Evolutionary conservation across 371 early-diverging fungal genomes (phyloP).

Genomic region (Batkoa obscura): DNA sequence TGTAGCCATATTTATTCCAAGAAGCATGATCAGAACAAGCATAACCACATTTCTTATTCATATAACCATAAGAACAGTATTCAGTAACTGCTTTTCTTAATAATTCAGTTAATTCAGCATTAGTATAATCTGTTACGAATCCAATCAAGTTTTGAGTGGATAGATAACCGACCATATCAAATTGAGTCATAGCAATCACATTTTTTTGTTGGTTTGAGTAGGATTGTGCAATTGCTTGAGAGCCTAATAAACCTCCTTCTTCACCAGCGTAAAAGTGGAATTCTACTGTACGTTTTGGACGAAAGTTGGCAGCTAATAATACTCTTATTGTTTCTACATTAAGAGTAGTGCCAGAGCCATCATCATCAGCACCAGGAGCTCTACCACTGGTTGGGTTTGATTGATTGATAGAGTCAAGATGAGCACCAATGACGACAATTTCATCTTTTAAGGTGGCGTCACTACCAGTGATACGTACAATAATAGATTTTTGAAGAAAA

Average conservation of each 20-base stretch:
- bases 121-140: slow-evolving; percentile 58
- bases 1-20: slow-evolving; percentile 67
- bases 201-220: slow-evolving; percentile 33
- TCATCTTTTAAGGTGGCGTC: slow-evolving; percentile 37
- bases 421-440: slow-evolving; percentile 68
- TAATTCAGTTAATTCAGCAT: slow-evolving; percentile 40
- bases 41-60: slow-evolving; percentile 39
- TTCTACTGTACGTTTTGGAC: slow-evolving; percentile 68
- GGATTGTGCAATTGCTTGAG: slow-evolving; percentile 53
- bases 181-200: slow-evolving; percentile 55
- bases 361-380: slow-evolving; percentile 70
- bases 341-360: slow-evolving; percentile 73
- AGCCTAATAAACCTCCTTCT: slow-evolving; percentile 74
- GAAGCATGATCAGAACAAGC: slow-evolving; percentile 71
- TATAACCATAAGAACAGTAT: slow-evolving; percentile 6
- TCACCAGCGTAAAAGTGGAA: slow-evolving; percentile 91
- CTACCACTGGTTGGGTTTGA: slow-evolving; percentile 61
- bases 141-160: slow-evolving; percentile 46
- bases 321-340: slow-evolving; percentile 70
- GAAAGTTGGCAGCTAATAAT: slow-evolving; percentile 42
- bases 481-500: slow-evolving; percentile 35
- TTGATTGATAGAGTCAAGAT: slow-evolving; percentile 75
- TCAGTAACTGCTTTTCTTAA: slow-evolving; percentile 22
- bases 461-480: slow-evolving; percentile 47
- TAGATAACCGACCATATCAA: slow-evolving; percentile 58